A percentile compares a stretch with the other conserved stretches of the same genome.
Evolutionary conservation across 768 basidiomycete species (phyloP).

Genomic region (Punctularia strigosozonata): DNA sequence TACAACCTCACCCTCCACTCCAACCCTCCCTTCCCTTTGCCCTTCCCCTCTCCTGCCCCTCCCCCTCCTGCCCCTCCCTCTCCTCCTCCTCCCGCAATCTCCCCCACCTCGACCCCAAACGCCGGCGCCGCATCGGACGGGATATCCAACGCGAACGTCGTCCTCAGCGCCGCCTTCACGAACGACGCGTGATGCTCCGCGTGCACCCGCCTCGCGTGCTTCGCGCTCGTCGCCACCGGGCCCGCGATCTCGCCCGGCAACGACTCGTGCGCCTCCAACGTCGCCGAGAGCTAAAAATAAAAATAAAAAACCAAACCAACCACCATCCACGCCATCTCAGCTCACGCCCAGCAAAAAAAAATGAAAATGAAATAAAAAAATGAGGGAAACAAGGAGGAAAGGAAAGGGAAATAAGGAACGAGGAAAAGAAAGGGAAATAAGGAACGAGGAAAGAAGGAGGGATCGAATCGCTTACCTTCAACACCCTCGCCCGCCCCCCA

Average conservation of each 20-base stretch:
- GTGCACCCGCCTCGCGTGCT: constrained; percentile 61
- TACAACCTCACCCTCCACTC: constrained; percentile 86
- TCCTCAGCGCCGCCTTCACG: constrained; percentile 57
- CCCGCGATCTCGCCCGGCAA: constrained; percentile 53
- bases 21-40: constrained; percentile 58
- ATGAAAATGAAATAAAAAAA: not conserved
- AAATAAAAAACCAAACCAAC: no score
- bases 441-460: no score
- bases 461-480: constrained; percentile 81
- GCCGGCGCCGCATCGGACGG: constrained; percentile 86
- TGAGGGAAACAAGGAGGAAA: not conserved
- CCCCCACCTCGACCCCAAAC: constrained; percentile 50
- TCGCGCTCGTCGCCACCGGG: constrained; percentile 31
- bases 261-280: constrained; percentile 81
- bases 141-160: constrained; percentile 84
- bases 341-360: constrained; percentile 1
- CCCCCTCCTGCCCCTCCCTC: constrained; percentile 32
- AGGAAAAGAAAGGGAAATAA: no score
- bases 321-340: not conserved
- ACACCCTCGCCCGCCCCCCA: constrained; percentile 56
- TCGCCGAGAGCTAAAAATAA: constrained; percentile 89
- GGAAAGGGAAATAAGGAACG: no score
- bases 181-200: constrained; percentile 80
- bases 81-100: constrained; percentile 75
- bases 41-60: constrained; percentile 45